A percentile compares a stretch with the other conserved stretches of the same genome.
Conservation (phyloP, 495 filamentous ascomycete genomes). For the Neurospora intermedia region DNA sequence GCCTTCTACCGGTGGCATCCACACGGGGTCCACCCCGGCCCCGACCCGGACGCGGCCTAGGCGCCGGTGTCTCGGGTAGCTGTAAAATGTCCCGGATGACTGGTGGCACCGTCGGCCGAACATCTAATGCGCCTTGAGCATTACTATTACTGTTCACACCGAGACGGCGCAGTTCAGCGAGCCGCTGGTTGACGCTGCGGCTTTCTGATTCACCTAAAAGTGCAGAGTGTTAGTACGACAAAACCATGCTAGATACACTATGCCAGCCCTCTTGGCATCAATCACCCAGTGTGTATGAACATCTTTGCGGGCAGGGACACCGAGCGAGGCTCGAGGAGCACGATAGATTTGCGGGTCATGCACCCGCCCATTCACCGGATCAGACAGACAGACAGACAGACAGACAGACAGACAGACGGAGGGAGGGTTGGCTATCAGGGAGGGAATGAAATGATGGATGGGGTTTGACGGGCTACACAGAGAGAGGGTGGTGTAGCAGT, state of each 20-base stretch:
- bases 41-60: conserved; percentile 46
- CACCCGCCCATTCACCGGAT: background rate
- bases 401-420: background rate
- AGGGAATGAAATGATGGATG: background rate
- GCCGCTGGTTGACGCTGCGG: conserved; percentile 40
- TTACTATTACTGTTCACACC: conserved; percentile 11
- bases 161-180: conserved; percentile 35
- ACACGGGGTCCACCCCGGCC: conserved; percentile 12
- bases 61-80: conserved; percentile 59
- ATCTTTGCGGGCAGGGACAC: background rate
- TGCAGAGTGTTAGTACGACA: conserved; percentile 1
- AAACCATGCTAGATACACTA: background rate
- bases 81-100: conserved; percentile 49
- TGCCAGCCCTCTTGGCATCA: background rate
- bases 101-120: conserved; percentile 36
- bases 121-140: conserved; percentile 9
- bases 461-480: background rate
- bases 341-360: background rate
- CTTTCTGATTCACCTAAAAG: conserved; percentile 5
- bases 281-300: background rate
- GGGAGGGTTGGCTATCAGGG: background rate
- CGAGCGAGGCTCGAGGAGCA: background rate
- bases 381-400: background rate
- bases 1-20: conserved; percentile 34
- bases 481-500: background rate